Conservation (phyloP, 2,329 filamentous ascomycete genomes). For the Colletotrichum acutatum region DNA sequence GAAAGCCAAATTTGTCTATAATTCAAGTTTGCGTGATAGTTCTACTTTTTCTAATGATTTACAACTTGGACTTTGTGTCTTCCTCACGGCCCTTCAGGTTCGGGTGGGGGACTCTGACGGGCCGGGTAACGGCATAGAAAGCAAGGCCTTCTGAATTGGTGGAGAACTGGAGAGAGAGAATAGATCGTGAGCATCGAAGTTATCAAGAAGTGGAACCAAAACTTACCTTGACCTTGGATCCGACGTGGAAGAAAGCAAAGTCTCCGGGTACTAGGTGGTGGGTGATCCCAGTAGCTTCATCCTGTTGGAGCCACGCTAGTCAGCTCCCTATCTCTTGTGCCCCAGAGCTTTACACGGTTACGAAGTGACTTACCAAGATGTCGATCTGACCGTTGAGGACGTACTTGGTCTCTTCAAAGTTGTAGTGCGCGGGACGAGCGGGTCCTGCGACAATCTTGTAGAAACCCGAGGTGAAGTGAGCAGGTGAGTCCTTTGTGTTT, state of each 20-base stretch:
- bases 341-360: too few relatives aligned
- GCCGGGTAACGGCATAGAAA: slow-evolving; percentile 31
- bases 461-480: slow-evolving; percentile 15
- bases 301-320: neutral
- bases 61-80: slow-evolving; percentile 4
- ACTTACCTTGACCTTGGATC: slow-evolving; percentile 11
- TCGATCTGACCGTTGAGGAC: slow-evolving; percentile 36
- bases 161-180: slow-evolving; percentile 6
- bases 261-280: slow-evolving; percentile 11
- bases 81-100: slow-evolving; percentile 23
- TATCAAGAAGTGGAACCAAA: neutral
- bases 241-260: slow-evolving; percentile 18
- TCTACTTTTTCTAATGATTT: neutral
- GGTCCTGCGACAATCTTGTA: slow-evolving; percentile 34
- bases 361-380: neutral
- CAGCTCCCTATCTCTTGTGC: neutral
- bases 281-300: slow-evolving; percentile 12
- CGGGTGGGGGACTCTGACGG: slow-evolving; percentile 14
- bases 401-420: slow-evolving; percentile 45
- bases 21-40: too few relatives aligned
- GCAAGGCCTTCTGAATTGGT: slow-evolving; percentile 34
- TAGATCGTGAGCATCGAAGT: neutral
- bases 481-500: slow-evolving; percentile 7
- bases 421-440: slow-evolving; percentile 21
- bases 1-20: too few relatives aligned